A percentile compares a stretch with the other conserved stretches of the same genome.
These are phyloP conservation scores for Oemleria cerasiformis DNA, from an alignment of 306 rosid genomes.

Conservation along the genomic window DNA sequence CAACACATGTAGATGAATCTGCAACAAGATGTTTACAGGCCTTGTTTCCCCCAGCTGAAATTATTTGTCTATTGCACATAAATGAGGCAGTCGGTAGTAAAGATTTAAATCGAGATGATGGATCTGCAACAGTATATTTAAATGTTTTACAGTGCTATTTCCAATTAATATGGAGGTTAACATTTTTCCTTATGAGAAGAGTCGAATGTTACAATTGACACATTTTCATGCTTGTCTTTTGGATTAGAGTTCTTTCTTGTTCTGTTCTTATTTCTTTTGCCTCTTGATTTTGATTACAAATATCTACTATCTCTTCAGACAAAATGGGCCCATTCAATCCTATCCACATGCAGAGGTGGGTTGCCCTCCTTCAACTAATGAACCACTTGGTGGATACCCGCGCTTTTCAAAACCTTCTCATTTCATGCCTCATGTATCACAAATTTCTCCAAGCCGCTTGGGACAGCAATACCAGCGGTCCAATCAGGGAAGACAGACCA, in stretches of 20 bases:
- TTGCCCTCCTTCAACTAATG: conserved; percentile 53
- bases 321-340: conserved; percentile 65
- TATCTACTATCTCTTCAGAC: conserved; percentile 41
- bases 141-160: background rate
- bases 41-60: no score
- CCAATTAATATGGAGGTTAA: conserved; percentile 2
- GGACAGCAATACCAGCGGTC: conserved; percentile 81
- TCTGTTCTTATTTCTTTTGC: background rate
- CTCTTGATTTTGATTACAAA: conserved; percentile 6
- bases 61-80: no score
- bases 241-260: conserved; percentile 1
- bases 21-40: background rate
- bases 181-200: background rate
- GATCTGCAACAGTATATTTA: background rate
- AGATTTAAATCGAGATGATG: background rate
- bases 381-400: conserved; percentile 47
- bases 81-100: no score
- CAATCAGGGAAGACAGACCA: conserved; percentile 60
- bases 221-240: background rate
- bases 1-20: background rate
- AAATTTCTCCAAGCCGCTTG: conserved; percentile 89
- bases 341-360: conserved; percentile 67
- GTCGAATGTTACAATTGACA: background rate
- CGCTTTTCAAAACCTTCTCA: conserved; percentile 73
- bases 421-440: conserved; percentile 59